Evolutionary conservation across 2,329 filamentous ascomycete species (phyloP).

Genomic region (Fusarium hostae): DNA sequence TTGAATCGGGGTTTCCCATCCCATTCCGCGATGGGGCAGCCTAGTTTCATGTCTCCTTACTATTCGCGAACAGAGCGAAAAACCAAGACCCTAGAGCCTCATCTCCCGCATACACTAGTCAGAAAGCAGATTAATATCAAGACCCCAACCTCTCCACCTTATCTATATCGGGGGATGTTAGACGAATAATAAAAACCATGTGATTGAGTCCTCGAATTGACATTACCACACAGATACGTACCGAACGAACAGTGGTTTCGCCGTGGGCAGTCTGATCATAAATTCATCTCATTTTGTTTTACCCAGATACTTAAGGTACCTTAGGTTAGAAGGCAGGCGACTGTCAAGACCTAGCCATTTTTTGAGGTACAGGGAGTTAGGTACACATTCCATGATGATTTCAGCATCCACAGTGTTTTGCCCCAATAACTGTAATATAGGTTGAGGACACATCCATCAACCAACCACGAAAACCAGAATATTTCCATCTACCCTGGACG

Average conservation of each 20-base stretch:
- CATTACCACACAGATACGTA: slow-evolving; percentile 1
- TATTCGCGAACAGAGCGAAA: slow-evolving; percentile 23
- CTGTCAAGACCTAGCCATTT: neutral
- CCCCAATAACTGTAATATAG: neutral
- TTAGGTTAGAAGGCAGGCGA: neutral
- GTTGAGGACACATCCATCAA: neutral
- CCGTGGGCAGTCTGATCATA: neutral
- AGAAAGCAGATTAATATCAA: slow-evolving; percentile 36
- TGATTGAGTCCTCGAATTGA: slow-evolving; percentile 32
- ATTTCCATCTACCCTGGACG: neutral
- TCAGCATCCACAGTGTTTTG: neutral
- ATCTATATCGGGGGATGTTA: slow-evolving; percentile 43
- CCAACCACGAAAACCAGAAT: neutral
- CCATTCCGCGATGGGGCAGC: slow-evolving; percentile 31
- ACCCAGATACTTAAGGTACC: neutral
- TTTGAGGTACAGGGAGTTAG: neutral
- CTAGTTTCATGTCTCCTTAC: neutral
- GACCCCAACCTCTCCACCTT: slow-evolving; percentile 30
- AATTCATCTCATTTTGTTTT: neutral
- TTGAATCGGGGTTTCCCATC: neutral
- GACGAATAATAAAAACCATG: slow-evolving; percentile 39
- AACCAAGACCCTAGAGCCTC: slow-evolving; percentile 32
- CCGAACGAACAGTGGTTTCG: neutral
- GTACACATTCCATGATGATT: slow-evolving; percentile 16
- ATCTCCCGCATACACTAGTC: slow-evolving; percentile 37